Conservation (phyloP, 2,329 filamentous ascomycete species). For the Colletotrichum sp. region DNA sequence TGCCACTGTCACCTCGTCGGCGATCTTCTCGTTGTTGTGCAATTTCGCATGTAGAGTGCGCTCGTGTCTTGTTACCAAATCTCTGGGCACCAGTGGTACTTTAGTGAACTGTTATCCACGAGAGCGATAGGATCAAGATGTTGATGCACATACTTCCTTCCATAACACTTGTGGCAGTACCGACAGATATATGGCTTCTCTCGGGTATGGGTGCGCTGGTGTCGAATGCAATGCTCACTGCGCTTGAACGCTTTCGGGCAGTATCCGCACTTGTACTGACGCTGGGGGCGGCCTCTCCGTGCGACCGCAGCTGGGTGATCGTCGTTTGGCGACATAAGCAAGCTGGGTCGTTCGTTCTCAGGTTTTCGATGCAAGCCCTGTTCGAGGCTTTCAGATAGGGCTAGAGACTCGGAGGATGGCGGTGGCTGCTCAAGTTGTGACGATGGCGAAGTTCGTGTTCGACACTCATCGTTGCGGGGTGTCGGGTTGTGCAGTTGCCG, state of each 20-base stretch:
- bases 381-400: not conserved
- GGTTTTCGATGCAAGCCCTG: not conserved
- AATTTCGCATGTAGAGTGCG: not conserved
- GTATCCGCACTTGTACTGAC: not conserved
- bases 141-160: not conserved
- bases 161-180: not conserved
- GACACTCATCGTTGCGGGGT: not conserved
- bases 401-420: not conserved
- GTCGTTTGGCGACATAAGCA: not conserved
- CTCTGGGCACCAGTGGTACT: not conserved
- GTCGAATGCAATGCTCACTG: not conserved
- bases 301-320: not conserved
- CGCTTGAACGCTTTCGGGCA: not conserved
- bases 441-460: not conserved
- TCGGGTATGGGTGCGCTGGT: not conserved
- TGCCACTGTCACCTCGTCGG: not conserved
- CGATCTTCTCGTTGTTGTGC: not conserved
- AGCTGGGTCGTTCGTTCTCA: not conserved
- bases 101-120: not conserved
- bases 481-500: not conserved
- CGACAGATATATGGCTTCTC: not conserved
- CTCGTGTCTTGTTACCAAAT: not conserved
- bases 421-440: not conserved
- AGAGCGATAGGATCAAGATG: not conserved
- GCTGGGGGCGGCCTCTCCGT: not conserved